Conservation (phyloP, 768 basidiomycete genomes). For the Naganishia vaughanmartiniae region DNA sequence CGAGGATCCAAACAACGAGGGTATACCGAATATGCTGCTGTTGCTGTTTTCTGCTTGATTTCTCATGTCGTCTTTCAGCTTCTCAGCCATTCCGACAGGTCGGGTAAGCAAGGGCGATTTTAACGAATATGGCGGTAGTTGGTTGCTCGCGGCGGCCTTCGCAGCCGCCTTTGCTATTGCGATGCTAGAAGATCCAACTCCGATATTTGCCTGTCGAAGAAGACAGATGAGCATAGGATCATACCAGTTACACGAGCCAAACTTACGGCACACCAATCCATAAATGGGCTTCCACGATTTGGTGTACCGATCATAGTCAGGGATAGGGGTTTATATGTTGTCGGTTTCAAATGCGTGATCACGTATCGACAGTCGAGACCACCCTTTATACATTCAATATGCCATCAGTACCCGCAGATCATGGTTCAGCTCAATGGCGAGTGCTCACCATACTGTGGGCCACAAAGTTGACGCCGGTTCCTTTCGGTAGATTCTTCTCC, state of each 20-base stretch:
- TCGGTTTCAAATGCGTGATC: slow-evolving; percentile 78
- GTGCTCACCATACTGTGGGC: slow-evolving; percentile 80
- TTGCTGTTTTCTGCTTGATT: slow-evolving; percentile 14
- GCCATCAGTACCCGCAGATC: neutral
- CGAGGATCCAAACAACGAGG: slow-evolving; percentile 58
- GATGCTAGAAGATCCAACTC: slow-evolving; percentile 63
- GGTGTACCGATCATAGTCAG: slow-evolving; percentile 88
- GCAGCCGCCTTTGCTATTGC: slow-evolving; percentile 45
- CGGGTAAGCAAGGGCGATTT: slow-evolving; percentile 55
- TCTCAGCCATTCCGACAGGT: slow-evolving; percentile 34
- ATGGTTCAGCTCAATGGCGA: neutral
- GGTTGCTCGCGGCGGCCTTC: slow-evolving; percentile 35
- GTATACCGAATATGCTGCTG: slow-evolving; percentile 27
- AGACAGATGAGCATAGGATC: neutral
- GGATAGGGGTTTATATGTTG: slow-evolving; percentile 77
- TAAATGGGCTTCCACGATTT: slow-evolving; percentile 93
- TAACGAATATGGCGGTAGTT: slow-evolving; percentile 53
- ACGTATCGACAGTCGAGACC: slow-evolving; percentile 91
- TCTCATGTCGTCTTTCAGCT: slow-evolving; percentile 31
- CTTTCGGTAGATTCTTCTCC: slow-evolving; percentile 60
- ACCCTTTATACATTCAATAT: slow-evolving; percentile 55
- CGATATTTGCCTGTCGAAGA: slow-evolving; percentile 71
- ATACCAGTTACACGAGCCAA: slow-evolving; percentile 15
- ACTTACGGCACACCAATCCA: slow-evolving; percentile 95
- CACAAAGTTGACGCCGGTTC: slow-evolving; percentile 83